These are phyloP conservation scores for Odontarrhena argentea DNA, from an alignment of 345 rosid species.

Conservation along the genomic window DNA sequence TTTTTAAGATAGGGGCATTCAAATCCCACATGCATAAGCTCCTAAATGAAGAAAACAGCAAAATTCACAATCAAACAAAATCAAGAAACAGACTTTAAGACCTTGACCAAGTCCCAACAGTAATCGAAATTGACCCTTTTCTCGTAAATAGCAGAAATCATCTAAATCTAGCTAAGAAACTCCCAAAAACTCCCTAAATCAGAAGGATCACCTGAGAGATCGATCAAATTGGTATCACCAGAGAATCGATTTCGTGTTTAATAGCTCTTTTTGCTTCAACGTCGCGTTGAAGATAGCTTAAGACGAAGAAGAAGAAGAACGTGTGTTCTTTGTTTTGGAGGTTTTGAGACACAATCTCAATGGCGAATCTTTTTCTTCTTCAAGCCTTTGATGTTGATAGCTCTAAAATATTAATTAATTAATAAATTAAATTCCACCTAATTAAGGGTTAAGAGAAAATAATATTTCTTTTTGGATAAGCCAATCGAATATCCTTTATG, in stretches of 20 bases:
- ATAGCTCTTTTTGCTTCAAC: constrained; percentile 26
- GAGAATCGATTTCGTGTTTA: constrained; percentile 26
- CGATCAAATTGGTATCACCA: constrained; percentile 16
- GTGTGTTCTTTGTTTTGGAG: constrained; percentile 21
- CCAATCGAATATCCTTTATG: not conserved
- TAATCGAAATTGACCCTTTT: not conserved
- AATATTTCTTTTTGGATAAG: not conserved
- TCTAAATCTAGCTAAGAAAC: not conserved
- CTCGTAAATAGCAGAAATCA: not conserved
- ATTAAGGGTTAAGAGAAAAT: constrained; percentile 10
- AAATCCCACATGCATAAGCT: constrained; percentile 25
- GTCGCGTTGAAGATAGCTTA: constrained; percentile 32
- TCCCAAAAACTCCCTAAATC: not conserved
- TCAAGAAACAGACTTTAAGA: not conserved
- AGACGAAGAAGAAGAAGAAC: constrained; percentile 18
- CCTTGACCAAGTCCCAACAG: not conserved
- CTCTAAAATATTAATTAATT: constrained; percentile 5
- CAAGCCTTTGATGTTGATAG: constrained; percentile 24
- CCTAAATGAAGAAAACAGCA: constrained; percentile 15
- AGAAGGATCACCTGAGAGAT: constrained; percentile 39
- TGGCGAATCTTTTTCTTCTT: constrained; percentile 28
- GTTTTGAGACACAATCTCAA: constrained; percentile 28
- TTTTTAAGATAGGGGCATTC: not conserved
- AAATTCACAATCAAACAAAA: not conserved
- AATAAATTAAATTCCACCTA: constrained; percentile 3